Evolutionary conservation across 2,329 filamentous ascomycete genomes (phyloP).

Genomic region (Xylaria sp.): DNA sequence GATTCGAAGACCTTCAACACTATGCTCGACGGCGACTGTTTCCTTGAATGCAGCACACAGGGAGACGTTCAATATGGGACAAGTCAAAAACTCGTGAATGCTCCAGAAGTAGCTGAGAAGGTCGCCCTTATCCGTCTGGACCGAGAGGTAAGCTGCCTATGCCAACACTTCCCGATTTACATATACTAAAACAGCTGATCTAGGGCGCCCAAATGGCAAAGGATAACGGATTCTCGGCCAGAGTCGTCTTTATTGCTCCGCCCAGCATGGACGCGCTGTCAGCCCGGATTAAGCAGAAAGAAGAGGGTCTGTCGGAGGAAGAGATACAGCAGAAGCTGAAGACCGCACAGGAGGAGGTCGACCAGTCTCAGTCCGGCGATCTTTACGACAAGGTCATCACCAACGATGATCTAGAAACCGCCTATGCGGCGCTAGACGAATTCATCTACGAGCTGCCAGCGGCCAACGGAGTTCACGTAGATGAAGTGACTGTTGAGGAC

Average conservation of each 20-base stretch:
- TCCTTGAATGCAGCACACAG: slow-evolving; percentile 51
- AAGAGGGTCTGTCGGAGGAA: slow-evolving; percentile 40
- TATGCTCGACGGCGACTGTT: slow-evolving; percentile 54
- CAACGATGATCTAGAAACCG: slow-evolving; percentile 46
- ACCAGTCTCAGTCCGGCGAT: slow-evolving; percentile 41
- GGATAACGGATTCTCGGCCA: slow-evolving; percentile 51
- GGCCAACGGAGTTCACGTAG: slow-evolving; percentile 25
- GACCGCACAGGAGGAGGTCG: slow-evolving; percentile 35
- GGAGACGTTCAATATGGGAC: slow-evolving; percentile 52
- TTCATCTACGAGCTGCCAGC: slow-evolving; percentile 40
- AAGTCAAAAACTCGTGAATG: slow-evolving; percentile 47
- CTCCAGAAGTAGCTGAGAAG: slow-evolving; percentile 49
- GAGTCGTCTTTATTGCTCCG: slow-evolving; percentile 49
- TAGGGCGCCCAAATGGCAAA: slow-evolving; percentile 54
- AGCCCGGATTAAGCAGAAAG: slow-evolving; percentile 37
- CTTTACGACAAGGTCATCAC: slow-evolving; percentile 48
- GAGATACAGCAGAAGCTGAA: slow-evolving; percentile 42
- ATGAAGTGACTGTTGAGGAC: slow-evolving; percentile 21
- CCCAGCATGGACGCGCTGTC: slow-evolving; percentile 37
- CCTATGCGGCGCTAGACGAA: slow-evolving; percentile 44
- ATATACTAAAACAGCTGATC: not conserved
- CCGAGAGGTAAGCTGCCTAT: slow-evolving; percentile 41
- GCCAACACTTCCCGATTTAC: not conserved
- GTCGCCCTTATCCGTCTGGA: slow-evolving; percentile 55
- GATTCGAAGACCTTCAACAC: slow-evolving; percentile 50